Evolutionary conservation across 352 stramenopile genomes (phyloP), one percentile per base, ranked within the genome.

Genomic region (Phytophthora boehmeriae): DNA sequence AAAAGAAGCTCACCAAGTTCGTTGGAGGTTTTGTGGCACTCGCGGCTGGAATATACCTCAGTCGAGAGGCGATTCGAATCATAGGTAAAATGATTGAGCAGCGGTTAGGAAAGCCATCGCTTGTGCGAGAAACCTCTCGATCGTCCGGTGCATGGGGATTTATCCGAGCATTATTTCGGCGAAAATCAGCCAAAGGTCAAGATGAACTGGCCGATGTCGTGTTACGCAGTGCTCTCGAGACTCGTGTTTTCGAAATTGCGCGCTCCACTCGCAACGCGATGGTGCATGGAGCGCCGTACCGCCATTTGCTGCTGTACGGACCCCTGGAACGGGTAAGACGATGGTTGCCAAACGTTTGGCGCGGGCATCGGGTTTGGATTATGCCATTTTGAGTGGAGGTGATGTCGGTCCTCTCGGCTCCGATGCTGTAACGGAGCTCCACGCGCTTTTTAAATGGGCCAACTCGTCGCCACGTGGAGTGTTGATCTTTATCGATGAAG

Each of bases 401-500:
- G 89, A 97, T 59, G 86, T 96, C 4, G 89, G 83, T 10, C 87
- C 88, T 11, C 58, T 97, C 0, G 87, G 88, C 1, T 76, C 75
- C 0, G 75, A 89, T 23, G 89, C 86, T 8, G 83, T 95, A 1
- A 91, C 82, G 0, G 87, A 96, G 61, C 73, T 97, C 1, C 85
- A 96, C 43, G 76, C 83, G 4, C 63, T 97, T 10, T 89, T 97
- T 41, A 71, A 80, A 17, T 97, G 88, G 88, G 82, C 87, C n/a
- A 78, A 86, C 28, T 69, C 79, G 8, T 92, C 83, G 19, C 76
- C 78, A 22, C 83, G 83, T 16, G 83, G 83, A 2, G 78, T 96
- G 0, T 52, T 96, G n/a, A 85, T 97, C 56, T 93, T 96, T 42
- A 93, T 96, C 46, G 88, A 96, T 49, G 89, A 96, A 47, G 87